Conservation (phyloP, 1,284 basidiomycete species). For the Neonothopanus nambi region DNA sequence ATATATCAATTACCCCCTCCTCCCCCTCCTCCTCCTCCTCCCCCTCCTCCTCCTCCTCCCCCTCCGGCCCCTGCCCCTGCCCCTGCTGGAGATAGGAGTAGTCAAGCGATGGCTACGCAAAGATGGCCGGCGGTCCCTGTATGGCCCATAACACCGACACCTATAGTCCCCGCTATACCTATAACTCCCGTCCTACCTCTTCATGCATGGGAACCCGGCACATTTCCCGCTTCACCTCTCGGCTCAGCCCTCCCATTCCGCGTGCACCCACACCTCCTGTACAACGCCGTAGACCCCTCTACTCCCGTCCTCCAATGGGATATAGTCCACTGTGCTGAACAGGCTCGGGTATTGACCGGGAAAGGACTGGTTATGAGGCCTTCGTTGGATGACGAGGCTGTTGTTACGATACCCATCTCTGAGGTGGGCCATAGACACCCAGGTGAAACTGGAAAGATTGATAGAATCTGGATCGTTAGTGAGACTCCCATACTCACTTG, state of each 20-base stretch:
- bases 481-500: slow-evolving; percentile 28
- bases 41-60: neutral
- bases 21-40: neutral
- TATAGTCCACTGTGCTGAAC: slow-evolving; percentile 31
- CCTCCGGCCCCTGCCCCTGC: neutral
- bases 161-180: slow-evolving; percentile 1
- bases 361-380: neutral
- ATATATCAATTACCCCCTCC: too few relatives aligned
- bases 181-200: neutral
- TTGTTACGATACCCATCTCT: slow-evolving; percentile 7
- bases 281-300: slow-evolving; percentile 30
- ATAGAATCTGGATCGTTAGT: slow-evolving; percentile 31
- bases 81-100: neutral
- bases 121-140: neutral
- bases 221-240: slow-evolving; percentile 29
- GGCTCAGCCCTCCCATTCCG: slow-evolving; percentile 31
- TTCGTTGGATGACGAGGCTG: slow-evolving; percentile 24
- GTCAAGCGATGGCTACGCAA: neutral
- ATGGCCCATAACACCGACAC: slow-evolving; percentile 1
- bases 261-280: slow-evolving; percentile 31
- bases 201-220: slow-evolving; percentile 26
- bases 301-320: slow-evolving; percentile 37
- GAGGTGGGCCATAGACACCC: slow-evolving; percentile 13
- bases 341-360: slow-evolving; percentile 29
- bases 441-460: slow-evolving; percentile 10